These are phyloP conservation scores for Diplodia scrobiculata DNA, from an alignment of 2,329 filamentous ascomycete species.

Conservation along the genomic window DNA sequence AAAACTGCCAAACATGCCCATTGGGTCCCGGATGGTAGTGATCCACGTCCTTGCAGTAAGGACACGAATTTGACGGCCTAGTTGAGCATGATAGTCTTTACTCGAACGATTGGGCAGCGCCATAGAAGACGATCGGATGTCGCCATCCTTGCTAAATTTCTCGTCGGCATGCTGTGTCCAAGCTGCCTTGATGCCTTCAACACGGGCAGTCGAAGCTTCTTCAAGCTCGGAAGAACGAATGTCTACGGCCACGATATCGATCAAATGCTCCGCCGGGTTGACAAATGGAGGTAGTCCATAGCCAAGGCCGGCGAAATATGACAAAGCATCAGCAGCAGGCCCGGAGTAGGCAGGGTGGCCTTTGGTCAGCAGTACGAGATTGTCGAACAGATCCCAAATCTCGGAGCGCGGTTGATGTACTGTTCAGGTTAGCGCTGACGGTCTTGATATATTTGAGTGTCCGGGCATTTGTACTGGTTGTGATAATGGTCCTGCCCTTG, in stretches of 20 bases:
- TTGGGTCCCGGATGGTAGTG: conserved; percentile 73
- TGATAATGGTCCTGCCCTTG: conserved; percentile 70
- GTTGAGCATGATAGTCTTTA: conserved; percentile 53
- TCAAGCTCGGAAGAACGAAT: conserved; percentile 70
- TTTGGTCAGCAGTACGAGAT: conserved; percentile 67
- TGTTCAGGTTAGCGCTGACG: conserved; percentile 7
- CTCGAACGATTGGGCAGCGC: neutral
- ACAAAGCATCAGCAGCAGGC: conserved; percentile 57
- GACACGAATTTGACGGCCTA: conserved; percentile 65
- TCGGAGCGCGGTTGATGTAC: conserved; percentile 76
- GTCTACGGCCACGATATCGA: conserved; percentile 74
- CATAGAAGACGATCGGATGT: neutral
- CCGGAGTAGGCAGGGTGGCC: conserved; percentile 72
- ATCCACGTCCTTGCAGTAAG: conserved; percentile 69
- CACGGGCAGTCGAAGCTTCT: conserved; percentile 59
- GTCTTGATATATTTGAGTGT: neutral
- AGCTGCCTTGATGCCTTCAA: conserved; percentile 56
- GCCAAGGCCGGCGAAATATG: conserved; percentile 65
- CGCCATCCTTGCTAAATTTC: conserved; percentile 26
- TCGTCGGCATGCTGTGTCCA: conserved; percentile 14
- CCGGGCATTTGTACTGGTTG: conserved; percentile 53
- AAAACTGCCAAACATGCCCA: conserved; percentile 71
- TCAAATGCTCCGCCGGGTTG: conserved; percentile 75
- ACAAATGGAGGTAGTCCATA: conserved; percentile 69
- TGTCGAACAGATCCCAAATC: conserved; percentile 77